These are phyloP conservation scores for Castanea crenata DNA, from an alignment of 306 rosid genomes.

Conservation along the genomic window DNA sequence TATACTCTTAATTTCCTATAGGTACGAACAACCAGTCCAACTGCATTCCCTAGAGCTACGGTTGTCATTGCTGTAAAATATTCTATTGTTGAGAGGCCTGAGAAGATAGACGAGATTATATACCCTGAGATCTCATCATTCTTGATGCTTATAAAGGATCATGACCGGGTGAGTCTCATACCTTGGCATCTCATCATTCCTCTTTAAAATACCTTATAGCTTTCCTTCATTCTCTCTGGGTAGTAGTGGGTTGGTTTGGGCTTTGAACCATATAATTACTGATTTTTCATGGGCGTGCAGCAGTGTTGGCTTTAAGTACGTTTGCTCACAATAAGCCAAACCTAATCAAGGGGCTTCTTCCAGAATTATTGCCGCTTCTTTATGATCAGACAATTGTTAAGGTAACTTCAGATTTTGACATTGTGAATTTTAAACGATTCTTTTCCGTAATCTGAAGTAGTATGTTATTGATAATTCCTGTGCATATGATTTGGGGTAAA, in stretches of 20 bases:
- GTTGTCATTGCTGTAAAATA: constrained; percentile 97
- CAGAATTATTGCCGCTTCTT: constrained; percentile 94
- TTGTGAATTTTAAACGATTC: neutral
- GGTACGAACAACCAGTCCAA: constrained; percentile 84
- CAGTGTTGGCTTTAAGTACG: constrained; percentile 94
- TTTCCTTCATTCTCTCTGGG: neutral
- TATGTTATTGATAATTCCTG: neutral
- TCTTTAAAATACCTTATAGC: neutral
- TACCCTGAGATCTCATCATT: constrained; percentile 92
- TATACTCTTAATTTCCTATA: constrained; percentile 25
- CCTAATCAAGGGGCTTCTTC: constrained; percentile 91
- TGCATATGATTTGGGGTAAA: neutral
- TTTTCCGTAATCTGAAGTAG: neutral
- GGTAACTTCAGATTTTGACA: constrained; percentile 40
- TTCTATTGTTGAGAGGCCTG: constrained; percentile 94
- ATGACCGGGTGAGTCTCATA: constrained; percentile 72
- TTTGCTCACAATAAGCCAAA: constrained; percentile 98
- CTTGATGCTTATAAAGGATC: constrained; percentile 93
- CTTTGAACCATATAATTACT: constrained; percentile 26
- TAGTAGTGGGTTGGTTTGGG: constrained; percentile 22
- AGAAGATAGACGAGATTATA: constrained; percentile 92
- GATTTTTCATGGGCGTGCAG: constrained; percentile 73
- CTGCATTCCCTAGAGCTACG: constrained; percentile 97
- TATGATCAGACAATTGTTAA: constrained; percentile 95
- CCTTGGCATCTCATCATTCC: neutral